Percentiles rank a stretch among this genome's conserved stretches.
Conservation (phyloP, 768 basidiomycete species). For the Phaffia tasmanica region DNA sequence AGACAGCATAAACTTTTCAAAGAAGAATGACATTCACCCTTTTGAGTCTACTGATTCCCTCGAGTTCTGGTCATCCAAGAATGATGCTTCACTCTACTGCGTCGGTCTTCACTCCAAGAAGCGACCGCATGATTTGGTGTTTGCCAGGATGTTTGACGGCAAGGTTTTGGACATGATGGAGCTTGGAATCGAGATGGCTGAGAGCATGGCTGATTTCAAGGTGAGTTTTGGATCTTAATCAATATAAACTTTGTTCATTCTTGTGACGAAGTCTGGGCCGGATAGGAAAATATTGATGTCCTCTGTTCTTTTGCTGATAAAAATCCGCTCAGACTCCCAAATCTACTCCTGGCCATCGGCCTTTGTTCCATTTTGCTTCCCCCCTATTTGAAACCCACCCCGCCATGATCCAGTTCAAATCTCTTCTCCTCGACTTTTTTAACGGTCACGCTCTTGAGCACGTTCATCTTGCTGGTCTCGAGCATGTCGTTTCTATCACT, state of each 20-base stretch:
- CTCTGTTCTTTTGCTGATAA: neutral
- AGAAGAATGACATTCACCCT: constrained; percentile 80
- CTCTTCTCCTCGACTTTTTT: constrained; percentile 79
- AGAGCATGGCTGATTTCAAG: constrained; percentile 71
- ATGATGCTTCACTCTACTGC: constrained; percentile 84
- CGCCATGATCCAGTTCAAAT: constrained; percentile 81
- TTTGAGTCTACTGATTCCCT: constrained; percentile 71
- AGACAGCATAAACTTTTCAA: constrained; percentile 78
- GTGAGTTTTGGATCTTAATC: constrained; percentile 42
- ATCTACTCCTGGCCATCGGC: constrained; percentile 77
- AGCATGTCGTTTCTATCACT: constrained; percentile 75
- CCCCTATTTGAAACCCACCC: constrained; percentile 92
- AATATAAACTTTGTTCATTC: neutral
- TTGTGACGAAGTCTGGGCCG: neutral
- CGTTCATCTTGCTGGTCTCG: constrained; percentile 70
- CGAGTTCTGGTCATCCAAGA: constrained; percentile 87
- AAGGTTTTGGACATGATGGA: constrained; percentile 90
- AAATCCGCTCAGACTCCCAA: constrained; percentile 57
- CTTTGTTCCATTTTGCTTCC: constrained; percentile 89
- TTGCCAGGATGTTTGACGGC: constrained; percentile 76
- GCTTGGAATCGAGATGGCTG: constrained; percentile 71
- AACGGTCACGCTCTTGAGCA: constrained; percentile 73
- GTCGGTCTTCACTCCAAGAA: constrained; percentile 91
- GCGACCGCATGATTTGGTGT: constrained; percentile 70
- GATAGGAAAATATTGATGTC: neutral